Evolutionary conservation across 2,329 filamentous ascomycete genomes (phyloP).

Genomic region (Endothia cerciana): DNA sequence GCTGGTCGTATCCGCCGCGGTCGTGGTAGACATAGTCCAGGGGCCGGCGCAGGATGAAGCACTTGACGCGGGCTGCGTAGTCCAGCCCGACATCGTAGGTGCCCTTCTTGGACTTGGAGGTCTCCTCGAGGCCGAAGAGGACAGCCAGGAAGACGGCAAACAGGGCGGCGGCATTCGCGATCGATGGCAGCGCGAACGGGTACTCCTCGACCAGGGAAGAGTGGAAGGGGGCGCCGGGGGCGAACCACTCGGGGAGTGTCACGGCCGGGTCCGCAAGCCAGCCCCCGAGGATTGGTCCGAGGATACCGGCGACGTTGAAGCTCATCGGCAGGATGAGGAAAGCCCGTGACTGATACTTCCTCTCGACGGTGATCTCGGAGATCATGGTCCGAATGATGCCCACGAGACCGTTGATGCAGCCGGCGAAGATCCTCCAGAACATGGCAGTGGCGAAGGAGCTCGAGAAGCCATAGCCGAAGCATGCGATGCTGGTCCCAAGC

Average conservation of each 20-base stretch:
- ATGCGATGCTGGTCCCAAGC: constrained; percentile 67
- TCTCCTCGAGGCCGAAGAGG: constrained; percentile 66
- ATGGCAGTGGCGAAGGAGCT: constrained; percentile 66
- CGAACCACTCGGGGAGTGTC: constrained; percentile 66
- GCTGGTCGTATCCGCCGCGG: constrained; percentile 38
- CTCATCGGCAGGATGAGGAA: constrained; percentile 53
- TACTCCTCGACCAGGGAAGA: constrained; percentile 67
- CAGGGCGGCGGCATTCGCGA: constrained; percentile 67
- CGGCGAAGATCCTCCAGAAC: constrained; percentile 68
- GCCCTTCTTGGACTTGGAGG: constrained; percentile 49
- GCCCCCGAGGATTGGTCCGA: constrained; percentile 62
- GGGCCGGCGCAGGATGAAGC: constrained; percentile 27
- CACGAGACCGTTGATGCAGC: constrained; percentile 55
- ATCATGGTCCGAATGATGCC: constrained; percentile 55
- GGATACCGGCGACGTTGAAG: constrained; percentile 51
- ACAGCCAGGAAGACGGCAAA: constrained; percentile 57
- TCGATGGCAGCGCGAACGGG: constrained; percentile 71
- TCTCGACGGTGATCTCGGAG: constrained; percentile 52
- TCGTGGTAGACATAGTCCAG: constrained; percentile 36
- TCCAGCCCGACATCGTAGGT: constrained; percentile 51
- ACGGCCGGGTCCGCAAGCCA: constrained; percentile 68
- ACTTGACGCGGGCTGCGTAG: constrained; percentile 40
- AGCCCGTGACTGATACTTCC: constrained; percentile 52
- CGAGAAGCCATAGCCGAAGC: constrained; percentile 74
- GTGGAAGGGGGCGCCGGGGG: constrained; percentile 59